Evolutionary conservation across 2,329 filamentous ascomycete species (phyloP).

Genomic region (Aureobasidium melanogenum): DNA sequence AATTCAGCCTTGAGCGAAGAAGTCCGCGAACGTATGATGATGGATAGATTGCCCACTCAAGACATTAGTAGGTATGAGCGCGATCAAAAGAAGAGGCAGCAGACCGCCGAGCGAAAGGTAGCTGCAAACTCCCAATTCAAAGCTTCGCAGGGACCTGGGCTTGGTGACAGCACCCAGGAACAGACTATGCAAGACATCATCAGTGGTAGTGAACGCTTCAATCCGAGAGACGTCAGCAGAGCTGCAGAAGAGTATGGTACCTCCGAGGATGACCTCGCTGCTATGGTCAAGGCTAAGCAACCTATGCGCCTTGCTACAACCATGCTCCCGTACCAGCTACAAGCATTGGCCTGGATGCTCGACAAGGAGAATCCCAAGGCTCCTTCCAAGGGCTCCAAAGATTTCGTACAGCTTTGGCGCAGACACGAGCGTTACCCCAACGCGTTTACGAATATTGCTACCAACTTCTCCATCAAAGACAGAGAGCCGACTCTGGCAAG

Average conservation of each 20-base stretch:
- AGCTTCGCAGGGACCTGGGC: constrained; percentile 12
- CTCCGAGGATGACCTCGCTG: constrained; percentile 59
- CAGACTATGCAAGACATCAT: constrained; percentile 56
- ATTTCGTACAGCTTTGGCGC: constrained; percentile 73
- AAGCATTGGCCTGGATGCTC: constrained; percentile 75
- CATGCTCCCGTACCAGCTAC: constrained; percentile 69
- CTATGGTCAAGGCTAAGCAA: constrained; percentile 64
- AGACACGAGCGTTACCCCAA: constrained; percentile 30
- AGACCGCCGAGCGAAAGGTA: constrained; percentile 18
- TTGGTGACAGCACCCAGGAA: constrained; percentile 26
- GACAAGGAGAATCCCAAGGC: constrained; percentile 63
- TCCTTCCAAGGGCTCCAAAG: constrained; percentile 49
- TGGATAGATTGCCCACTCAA: constrained; percentile 52
- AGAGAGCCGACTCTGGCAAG: constrained; percentile 56
- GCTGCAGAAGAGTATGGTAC: constrained; percentile 62
- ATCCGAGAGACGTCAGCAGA: constrained; percentile 55
- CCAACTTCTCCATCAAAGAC: constrained; percentile 51
- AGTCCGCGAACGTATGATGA: constrained; percentile 42
- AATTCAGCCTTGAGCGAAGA: constrained; percentile 29
- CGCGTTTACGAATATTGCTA: constrained; percentile 60
- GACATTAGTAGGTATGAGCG: constrained; percentile 33
- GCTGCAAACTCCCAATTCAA: constrained; percentile 14
- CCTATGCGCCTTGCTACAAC: constrained; percentile 56
- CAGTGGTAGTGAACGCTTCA: constrained; percentile 56
- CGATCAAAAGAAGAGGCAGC: constrained; percentile 25